phyloP scores from a whole-genome alignment of 2,329 filamentous ascomycete species.

The Xylaria sp. region DNA sequence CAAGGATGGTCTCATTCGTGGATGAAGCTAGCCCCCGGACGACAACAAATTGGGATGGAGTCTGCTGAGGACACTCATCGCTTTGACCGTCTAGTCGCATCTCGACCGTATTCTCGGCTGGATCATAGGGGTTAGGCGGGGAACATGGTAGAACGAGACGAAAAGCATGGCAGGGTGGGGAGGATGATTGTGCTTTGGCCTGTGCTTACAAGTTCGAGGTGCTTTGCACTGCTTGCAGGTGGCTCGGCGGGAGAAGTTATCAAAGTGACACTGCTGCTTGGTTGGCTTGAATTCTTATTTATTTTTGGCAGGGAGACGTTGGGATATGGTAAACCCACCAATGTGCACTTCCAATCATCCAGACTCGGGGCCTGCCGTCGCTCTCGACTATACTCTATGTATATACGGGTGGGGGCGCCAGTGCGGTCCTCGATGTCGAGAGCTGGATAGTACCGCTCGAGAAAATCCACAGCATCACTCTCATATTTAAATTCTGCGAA shows the following conservation, averaged over 20 bases:
- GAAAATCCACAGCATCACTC: conserved; percentile 54
- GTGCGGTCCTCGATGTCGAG: conserved; percentile 51
- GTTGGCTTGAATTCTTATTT: conserved; percentile 27
- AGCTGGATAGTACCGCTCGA: conserved; percentile 53
- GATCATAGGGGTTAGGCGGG: conserved; percentile 5
- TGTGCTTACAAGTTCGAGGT: conserved; percentile 49
- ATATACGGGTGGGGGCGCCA: conserved; percentile 49
- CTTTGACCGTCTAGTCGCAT: conserved; percentile 60
- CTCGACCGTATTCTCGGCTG: conserved; percentile 49
- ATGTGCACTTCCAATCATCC: conserved; percentile 55
- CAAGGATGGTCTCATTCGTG: conserved; percentile 77
- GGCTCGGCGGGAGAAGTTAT: conserved; percentile 51
- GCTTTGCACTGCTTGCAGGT: conserved; percentile 53
- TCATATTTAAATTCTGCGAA: conserved; percentile 56
- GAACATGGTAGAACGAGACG: neutral
- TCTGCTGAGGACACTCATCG: conserved; percentile 60
- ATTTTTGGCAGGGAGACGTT: neutral
- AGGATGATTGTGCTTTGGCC: neutral
- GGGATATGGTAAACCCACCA: conserved; percentile 44
- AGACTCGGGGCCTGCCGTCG: conserved; percentile 50
- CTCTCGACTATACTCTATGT: conserved; percentile 52
- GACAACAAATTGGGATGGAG: conserved; percentile 79
- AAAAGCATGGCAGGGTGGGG: neutral
- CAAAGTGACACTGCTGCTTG: conserved; percentile 48
- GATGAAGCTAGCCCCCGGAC: conserved; percentile 77